Evolutionary conservation across 768 basidiomycete species (phyloP).

Genomic region (Hemileccinum rubropunctum): DNA sequence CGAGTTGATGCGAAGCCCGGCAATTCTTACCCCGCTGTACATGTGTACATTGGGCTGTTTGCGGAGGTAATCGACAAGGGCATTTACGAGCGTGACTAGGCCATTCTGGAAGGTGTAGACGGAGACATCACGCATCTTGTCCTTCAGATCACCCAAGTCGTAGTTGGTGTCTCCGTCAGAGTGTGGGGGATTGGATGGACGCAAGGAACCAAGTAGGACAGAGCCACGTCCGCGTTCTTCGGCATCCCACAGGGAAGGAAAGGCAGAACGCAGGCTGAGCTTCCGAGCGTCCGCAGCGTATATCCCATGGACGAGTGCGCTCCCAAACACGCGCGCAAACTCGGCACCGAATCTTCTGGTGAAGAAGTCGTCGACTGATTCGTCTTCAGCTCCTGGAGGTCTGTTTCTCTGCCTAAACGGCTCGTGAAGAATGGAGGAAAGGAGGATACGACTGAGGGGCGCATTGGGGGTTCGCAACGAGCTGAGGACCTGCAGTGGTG

Average conservation of each 20-base stretch:
- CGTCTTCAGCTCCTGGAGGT: conserved; percentile 50
- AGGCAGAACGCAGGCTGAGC: conserved; percentile 74
- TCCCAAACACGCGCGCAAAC: conserved; percentile 75
- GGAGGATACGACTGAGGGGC: conserved; percentile 42
- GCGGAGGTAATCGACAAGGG: conserved; percentile 48
- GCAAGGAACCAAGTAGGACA: conserved; percentile 58
- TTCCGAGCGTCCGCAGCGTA: conserved; percentile 82
- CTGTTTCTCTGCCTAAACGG: conserved; percentile 50
- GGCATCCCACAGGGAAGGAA: conserved; percentile 69
- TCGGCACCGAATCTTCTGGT: conserved; percentile 66
- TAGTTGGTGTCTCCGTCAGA: conserved; percentile 30
- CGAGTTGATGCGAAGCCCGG: conserved; percentile 31
- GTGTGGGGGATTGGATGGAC: conserved; percentile 14
- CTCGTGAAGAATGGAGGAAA: conserved; percentile 58
- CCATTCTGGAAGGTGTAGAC: conserved; percentile 84
- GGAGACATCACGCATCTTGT: conserved; percentile 56
- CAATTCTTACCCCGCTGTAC: conserved; percentile 40
- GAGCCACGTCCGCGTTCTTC: conserved; percentile 70
- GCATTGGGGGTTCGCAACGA: conserved; percentile 33
- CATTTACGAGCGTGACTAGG: conserved; percentile 60
- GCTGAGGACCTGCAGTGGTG: conserved; percentile 34
- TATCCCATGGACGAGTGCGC: conserved; percentile 86
- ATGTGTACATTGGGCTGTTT: conserved; percentile 58
- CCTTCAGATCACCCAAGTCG: conserved; percentile 46
- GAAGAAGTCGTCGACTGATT: conserved; percentile 79